These are phyloP conservation scores for Solanum pennellii DNA, from an alignment of 257 asterid species.

Conservation along the genomic window DNA sequence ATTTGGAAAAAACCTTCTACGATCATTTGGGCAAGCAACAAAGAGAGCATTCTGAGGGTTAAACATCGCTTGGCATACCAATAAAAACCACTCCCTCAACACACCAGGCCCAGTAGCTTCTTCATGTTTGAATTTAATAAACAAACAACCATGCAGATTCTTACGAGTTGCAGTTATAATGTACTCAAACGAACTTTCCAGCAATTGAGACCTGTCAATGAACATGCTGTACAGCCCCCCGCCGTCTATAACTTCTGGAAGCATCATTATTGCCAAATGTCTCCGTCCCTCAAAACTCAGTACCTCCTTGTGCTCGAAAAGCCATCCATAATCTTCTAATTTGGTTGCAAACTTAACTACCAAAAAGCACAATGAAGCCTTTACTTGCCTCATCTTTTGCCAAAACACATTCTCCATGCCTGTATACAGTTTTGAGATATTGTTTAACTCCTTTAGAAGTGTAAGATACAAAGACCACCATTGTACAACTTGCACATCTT, in stretches of 20 bases:
- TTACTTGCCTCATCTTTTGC: conserved; percentile 41
- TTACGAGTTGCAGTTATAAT: background rate
- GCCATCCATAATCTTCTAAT: conserved; percentile 60
- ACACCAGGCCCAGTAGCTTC: background rate
- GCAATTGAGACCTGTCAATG: background rate
- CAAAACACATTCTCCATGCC: conserved; percentile 54
- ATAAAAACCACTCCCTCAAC: background rate
- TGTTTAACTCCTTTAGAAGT: conserved; percentile 50
- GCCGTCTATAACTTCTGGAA: background rate
- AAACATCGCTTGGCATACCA: background rate
- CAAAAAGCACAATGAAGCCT: conserved; percentile 42
- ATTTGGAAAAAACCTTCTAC: background rate
- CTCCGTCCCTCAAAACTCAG: background rate
- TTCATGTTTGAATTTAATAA: background rate
- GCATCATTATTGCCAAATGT: background rate
- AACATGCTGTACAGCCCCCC: background rate
- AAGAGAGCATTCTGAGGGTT: background rate
- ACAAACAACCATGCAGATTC: background rate
- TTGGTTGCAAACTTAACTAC: conserved; percentile 52
- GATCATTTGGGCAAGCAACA: background rate
- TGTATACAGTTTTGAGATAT: conserved; percentile 36
- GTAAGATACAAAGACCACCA: conserved; percentile 47
- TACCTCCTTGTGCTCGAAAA: conserved; percentile 24
- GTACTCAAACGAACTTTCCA: background rate
- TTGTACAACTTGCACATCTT: conserved; percentile 7